phyloP scores from a whole-genome alignment of 2,329 filamentous ascomycete species.

The Aspergillus tanneri region DNA sequence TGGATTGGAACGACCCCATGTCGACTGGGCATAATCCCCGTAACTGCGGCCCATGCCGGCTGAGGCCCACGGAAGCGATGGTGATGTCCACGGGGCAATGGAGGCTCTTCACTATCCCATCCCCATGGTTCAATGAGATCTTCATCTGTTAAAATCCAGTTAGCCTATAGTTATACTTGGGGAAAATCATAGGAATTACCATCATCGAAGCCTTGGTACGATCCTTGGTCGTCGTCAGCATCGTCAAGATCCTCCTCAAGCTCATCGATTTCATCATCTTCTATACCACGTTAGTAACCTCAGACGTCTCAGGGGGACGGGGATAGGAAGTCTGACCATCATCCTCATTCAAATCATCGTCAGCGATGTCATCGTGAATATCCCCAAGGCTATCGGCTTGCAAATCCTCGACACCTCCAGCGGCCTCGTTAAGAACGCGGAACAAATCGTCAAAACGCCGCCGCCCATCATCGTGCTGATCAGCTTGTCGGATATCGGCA shows the following conservation, averaged over 20 bases:
- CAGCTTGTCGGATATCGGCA: conserved; percentile 41
- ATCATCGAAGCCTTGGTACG: conserved; percentile 40
- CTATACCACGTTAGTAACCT: conserved; percentile 44
- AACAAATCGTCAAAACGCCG: conserved; percentile 48
- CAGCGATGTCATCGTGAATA: conserved; percentile 46
- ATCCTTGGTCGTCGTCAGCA: conserved; percentile 46
- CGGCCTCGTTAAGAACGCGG: conserved; percentile 44
- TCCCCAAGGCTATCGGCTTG: conserved; percentile 50
- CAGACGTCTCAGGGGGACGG: not conserved
- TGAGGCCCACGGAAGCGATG: conserved; percentile 59
- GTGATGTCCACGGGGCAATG: conserved; percentile 43
- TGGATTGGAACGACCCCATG: conserved; percentile 41
- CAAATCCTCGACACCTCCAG: conserved; percentile 44
- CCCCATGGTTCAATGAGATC: conserved; percentile 48
- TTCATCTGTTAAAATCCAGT: conserved; percentile 32
- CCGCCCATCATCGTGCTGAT: conserved; percentile 43
- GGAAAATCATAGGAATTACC: conserved; percentile 16
- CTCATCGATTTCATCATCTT: conserved; percentile 56
- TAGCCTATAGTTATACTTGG: conserved; percentile 27
- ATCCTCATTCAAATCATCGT: conserved; percentile 59
- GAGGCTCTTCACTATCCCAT: conserved; percentile 56
- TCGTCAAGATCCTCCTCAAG: conserved; percentile 48
- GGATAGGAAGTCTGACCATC: conserved; percentile 47
- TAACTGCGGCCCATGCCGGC: conserved; percentile 64
- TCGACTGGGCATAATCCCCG: conserved; percentile 57